Evolutionary conservation across 768 basidiomycete genomes (phyloP).

Genomic region (Leucocoprinus sp.): DNA sequence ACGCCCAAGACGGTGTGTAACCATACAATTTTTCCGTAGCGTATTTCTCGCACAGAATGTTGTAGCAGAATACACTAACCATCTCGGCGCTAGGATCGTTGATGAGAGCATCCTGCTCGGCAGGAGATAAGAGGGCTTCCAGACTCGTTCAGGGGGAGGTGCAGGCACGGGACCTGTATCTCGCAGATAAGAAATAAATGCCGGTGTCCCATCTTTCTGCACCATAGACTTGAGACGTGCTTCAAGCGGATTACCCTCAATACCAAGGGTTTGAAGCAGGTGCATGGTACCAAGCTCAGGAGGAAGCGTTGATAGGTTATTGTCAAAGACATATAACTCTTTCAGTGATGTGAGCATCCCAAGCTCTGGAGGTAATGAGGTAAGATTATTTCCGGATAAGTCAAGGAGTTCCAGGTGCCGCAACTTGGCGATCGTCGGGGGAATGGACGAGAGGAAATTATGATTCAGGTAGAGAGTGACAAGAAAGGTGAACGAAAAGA

Average conservation of each 20-base stretch:
- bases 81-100: conserved; percentile 66
- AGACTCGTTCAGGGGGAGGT: conserved; percentile 72
- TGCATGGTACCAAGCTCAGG: conserved; percentile 84
- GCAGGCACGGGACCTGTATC: conserved; percentile 83
- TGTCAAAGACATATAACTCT: conserved; percentile 95
- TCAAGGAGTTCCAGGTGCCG: conserved; percentile 86
- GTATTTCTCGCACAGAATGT: conserved; percentile 87
- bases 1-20: conserved; percentile 95
- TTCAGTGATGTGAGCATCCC: conserved; percentile 86
- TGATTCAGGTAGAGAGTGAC: conserved; percentile 95
- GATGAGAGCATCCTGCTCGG: conserved; percentile 50
- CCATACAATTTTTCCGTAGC: conserved; percentile 88
- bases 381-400: conserved; percentile 81
- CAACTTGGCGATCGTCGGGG: conserved; percentile 76
- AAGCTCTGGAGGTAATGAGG: conserved; percentile 72
- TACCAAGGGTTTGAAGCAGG: conserved; percentile 85
- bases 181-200: conserved; percentile 83
- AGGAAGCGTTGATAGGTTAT: conserved; percentile 80
- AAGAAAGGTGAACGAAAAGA: conserved; percentile 88
- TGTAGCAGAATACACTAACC: conserved; percentile 81
- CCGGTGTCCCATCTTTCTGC: conserved; percentile 91
- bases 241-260: conserved; percentile 96
- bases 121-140: conserved; percentile 57
- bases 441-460: conserved; percentile 72
- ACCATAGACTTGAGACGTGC: conserved; percentile 65